Evolutionary conservation across 176 grass and related monocot species (phyloP).

Genomic region (Rhynchospora breviuscula): DNA sequence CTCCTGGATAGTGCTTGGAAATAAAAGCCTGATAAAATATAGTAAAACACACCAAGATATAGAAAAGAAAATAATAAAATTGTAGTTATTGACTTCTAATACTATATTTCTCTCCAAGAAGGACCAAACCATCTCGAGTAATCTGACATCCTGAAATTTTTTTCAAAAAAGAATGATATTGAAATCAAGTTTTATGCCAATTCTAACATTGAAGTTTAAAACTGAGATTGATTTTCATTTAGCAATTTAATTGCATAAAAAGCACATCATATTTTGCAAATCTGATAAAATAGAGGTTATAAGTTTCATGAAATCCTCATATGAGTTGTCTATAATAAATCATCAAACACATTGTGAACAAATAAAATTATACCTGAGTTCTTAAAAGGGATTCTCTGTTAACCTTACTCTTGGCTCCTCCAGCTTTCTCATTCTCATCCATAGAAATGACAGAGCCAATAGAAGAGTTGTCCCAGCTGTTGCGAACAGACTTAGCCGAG

Average conservation of each 20-base stretch:
- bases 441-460: slow-evolving; percentile 23
- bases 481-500: slow-evolving; percentile 53
- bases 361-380: slow-evolving; percentile 56
- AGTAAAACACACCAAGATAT: background rate
- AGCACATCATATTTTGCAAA: background rate
- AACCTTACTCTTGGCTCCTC: slow-evolving; percentile 39
- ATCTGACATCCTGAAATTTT: slow-evolving; percentile 66
- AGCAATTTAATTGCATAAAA: background rate
- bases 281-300: background rate
- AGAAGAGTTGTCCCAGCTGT: slow-evolving; percentile 79
- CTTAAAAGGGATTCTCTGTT: slow-evolving; percentile 50
- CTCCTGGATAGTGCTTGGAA: background rate
- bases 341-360: background rate
- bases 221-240: background rate
- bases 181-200: background rate
- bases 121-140: slow-evolving; percentile 84
- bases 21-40: slow-evolving; percentile 1
- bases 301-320: background rate
- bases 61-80: slow-evolving; percentile 2
- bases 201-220: background rate
- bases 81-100: background rate
- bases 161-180: background rate
- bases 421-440: slow-evolving; percentile 34
- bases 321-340: background rate
- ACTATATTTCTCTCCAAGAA: slow-evolving; percentile 82